These are phyloP conservation scores for Cytospora mali DNA, from an alignment of 2,329 filamentous ascomycete genomes.

Conservation along the genomic window DNA sequence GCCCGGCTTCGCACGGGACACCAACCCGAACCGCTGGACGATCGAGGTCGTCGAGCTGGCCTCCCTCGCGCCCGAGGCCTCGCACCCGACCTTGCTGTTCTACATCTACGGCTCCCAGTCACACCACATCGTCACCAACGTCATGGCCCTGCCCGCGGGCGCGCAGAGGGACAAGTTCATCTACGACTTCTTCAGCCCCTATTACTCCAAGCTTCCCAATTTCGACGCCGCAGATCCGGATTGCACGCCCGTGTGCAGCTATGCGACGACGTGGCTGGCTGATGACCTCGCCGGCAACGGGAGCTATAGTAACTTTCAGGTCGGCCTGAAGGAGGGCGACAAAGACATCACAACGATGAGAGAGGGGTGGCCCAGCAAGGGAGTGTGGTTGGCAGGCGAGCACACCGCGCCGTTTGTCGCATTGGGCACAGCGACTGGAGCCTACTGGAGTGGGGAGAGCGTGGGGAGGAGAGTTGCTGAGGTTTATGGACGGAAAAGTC, in stretches of 20 bases:
- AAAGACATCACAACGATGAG: slow-evolving; percentile 69
- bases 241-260: slow-evolving; percentile 64
- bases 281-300: slow-evolving; percentile 82
- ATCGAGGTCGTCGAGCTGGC: slow-evolving; percentile 79
- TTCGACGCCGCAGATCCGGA: slow-evolving; percentile 56
- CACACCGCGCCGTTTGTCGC: slow-evolving; percentile 90
- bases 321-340: slow-evolving; percentile 71
- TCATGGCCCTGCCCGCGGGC: slow-evolving; percentile 46
- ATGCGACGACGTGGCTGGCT: slow-evolving; percentile 76
- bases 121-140: slow-evolving; percentile 39
- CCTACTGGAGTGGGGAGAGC: slow-evolving; percentile 87
- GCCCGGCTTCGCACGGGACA: slow-evolving; percentile 65
- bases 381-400: slow-evolving; percentile 86
- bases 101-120: slow-evolving; percentile 72
- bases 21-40: slow-evolving; percentile 68
- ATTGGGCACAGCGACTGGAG: slow-evolving; percentile 84
- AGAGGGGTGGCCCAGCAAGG: slow-evolving; percentile 63
- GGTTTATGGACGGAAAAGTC: slow-evolving; percentile 47
- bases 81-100: slow-evolving; percentile 84
- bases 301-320: slow-evolving; percentile 83
- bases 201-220: slow-evolving; percentile 73
- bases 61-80: slow-evolving; percentile 54
- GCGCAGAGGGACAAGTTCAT: slow-evolving; percentile 58
- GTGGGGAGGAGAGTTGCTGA: slow-evolving; percentile 67
- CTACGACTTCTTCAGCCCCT: slow-evolving; percentile 72